Evolutionary conservation across 805 yeast genomes (phyloP).

Genomic region (Candida germanica): DNA sequence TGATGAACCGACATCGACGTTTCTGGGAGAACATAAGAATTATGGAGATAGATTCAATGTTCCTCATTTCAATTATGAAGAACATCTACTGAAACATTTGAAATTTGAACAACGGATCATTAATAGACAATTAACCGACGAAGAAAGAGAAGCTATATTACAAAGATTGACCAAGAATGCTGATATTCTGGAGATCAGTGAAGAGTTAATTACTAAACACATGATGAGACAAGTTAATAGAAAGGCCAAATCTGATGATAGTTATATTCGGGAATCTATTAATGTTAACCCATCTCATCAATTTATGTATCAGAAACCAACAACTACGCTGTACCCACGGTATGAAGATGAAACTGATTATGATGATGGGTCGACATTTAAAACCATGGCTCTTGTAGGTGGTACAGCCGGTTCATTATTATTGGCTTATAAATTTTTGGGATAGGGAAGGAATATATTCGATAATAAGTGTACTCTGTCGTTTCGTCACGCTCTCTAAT

Average conservation of each 20-base stretch:
- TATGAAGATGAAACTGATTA: conserved; percentile 10
- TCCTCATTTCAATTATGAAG: conserved; percentile 59
- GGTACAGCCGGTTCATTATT: conserved; percentile 31
- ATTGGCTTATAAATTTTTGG: conserved; percentile 22
- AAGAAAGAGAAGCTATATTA: conserved; percentile 30
- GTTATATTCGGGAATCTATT: conserved; percentile 6
- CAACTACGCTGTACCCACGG: conserved; percentile 1
- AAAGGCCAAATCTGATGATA: conserved; percentile 8
- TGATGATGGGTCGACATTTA: conserved; percentile 20
- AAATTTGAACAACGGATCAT: conserved; percentile 45
- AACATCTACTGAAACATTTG: conserved; percentile 51
- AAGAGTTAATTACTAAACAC: conserved; percentile 41
- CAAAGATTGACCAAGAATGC: conserved; percentile 29
- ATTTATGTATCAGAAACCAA: conserved; percentile 35
- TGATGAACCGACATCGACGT: conserved; percentile 17
- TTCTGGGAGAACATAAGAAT: conserved; percentile 35
- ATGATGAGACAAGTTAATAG: conserved; percentile 36
- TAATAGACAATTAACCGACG: conserved; percentile 27
- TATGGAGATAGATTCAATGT: conserved; percentile 49
- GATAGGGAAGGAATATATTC: background rate
- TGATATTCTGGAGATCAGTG: conserved; percentile 26
- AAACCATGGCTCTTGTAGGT: conserved; percentile 24
- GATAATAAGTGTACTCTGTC: too few species aligned
- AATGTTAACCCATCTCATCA: conserved; percentile 17
- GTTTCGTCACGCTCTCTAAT: too few species aligned